Evolutionary conservation across 2,329 filamentous ascomycete species (phyloP), one percentile per base, ranked within the genome.

Genomic region (Amesomyces nigricolor): DNA sequence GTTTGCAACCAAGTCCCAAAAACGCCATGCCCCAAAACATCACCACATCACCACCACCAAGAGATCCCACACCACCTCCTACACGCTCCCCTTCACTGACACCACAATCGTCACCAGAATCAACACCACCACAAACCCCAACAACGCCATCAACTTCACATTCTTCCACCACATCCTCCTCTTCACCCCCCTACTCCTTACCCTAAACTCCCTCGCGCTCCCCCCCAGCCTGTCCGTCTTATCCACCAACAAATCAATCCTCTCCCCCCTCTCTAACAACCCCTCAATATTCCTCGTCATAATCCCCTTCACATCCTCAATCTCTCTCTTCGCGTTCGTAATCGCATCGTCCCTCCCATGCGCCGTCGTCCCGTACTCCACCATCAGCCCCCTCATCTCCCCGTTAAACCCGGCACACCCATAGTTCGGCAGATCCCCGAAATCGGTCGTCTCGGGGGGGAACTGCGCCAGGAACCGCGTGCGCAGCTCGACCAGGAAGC

Each of bases 161-260:
- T 99, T 97, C 85, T 97, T 97, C 92, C 92, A 97, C 94, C 94
- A 99, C 94, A 99, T 97, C 72, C 87, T 82, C 68, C 95, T 81
- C 75, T 94, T 88, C 64, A 99, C 72, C 1, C 90, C 91, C 26
- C 91, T 78, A 70, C 88, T 95, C 63, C 92, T 80, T 16, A 97
- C 86, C 51, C 94, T 78, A 69, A 99, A 99, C 69, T 99, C 94
- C 64, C 86, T 79, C 51, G 94, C 91, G 70, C 85, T 94, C 29
- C 89, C 89, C 13, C 92, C 94, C 39, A 99, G 72, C 43, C 91
- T 79, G 69, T 96, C 92, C 47, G 95, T 99, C 83, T 99, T 96
- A 71, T 97, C 91, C 19, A 99, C 91, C 45, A 99, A 75, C 63
- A 96, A 72, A 73, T 96, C 91, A 67, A 99, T 92, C 61, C 92